Evolutionary conservation across 495 filamentous ascomycete genomes (phyloP), one percentile per base, ranked within the genome.

Genomic region (Neurospora sp.): DNA sequence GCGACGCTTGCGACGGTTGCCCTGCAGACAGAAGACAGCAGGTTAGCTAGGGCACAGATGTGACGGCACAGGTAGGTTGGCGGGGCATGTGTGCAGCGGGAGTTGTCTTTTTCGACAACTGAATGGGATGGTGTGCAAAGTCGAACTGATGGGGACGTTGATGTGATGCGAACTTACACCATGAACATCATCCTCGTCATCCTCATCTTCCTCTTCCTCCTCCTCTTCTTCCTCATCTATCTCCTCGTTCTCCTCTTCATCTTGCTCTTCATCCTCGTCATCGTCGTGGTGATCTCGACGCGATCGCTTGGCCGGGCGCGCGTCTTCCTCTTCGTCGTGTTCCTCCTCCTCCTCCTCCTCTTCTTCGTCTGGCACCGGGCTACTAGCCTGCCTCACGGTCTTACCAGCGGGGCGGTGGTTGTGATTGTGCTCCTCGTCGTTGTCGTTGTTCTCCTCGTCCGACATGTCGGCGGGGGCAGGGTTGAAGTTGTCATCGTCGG

Each of bases 401-500:
- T 39, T 74, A 39, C 71, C 76, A 4, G 46, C 41, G 16, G 62
- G 18, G 31, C 42, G 54, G 39, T 69, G 73, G 3, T 72, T 39
- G 12, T 40, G 60, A 18, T n/a, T 20, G 60, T 44, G 37, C 37
- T 72, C 46, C 12, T 44, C 72, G 7, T 76, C 74, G 11, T 78
- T 75, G 27, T 40, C 73, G 23, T 72, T 39, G 20, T 72, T 83
- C 69, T 93, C 92, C 60, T 88, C 88, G 74, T 93, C 92, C 6
- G 92, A 93, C 4, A 90, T 80, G 71, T 92, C 89, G 70, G 84
- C 89, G 11, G 89, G 88, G 35, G 84, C 86, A 39, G 93, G 93
- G 79, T 95, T 94, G 83, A 95, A 95, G 76, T 93, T 90, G 76
- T 93, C 92, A 72, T 94, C 92, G 71, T 94, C 92, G 38, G 78